Evolutionary conservation across 2,329 filamentous ascomycete genomes (phyloP), one percentile per base, ranked within the genome.

Genomic region (Epichloe amarillans): DNA sequence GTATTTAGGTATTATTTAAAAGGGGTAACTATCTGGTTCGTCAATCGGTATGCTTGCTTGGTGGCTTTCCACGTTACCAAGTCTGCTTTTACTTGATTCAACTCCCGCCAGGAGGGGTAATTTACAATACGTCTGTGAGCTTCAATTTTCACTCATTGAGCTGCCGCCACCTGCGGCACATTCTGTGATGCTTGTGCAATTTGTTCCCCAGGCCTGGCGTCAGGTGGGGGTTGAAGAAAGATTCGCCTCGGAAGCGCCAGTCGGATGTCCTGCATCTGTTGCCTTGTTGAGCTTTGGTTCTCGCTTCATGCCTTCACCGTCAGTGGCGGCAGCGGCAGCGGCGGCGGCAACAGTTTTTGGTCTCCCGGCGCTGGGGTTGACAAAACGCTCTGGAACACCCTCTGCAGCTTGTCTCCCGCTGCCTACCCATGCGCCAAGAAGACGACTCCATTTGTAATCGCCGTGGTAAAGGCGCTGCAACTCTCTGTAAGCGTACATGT

Each of bases 401-500:
- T 74, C 75, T 8, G 86, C 86, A 0, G 87, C 80, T 58, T 67
- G 71, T 63, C 71, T 72, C 56, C 71, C 74, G 56, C 75, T 77
- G 0, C 91, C 91, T 4, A 91, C 83, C 77, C 90, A 98, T 15
- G 84, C 86, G 5, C 87, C 89, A 33, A 95, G 67, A 57, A 93
- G 73, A 33, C 74, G 74, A 63, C 89, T 95, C 86, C 88, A 98
- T 52, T 79, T 79, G 64, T 89, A 90, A 43, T 87, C 82, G 42
- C 88, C 85, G 1, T 73, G 77, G 49, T 80, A 69, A 14, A 95
- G 75, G 50, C 83, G 80, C 60, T 87, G 84, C 44, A 97, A 84
- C 64, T 94, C 83, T 59, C 81, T 81, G 68, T 89, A 96, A 0
- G 89, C 90, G 55, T 83, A 79, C 42, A 80, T 72, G 63, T 91